Evolutionary conservation across 495 filamentous ascomycete species (phyloP), one percentile per base, ranked within the genome.

Genomic region (Neurospora cerealis): DNA sequence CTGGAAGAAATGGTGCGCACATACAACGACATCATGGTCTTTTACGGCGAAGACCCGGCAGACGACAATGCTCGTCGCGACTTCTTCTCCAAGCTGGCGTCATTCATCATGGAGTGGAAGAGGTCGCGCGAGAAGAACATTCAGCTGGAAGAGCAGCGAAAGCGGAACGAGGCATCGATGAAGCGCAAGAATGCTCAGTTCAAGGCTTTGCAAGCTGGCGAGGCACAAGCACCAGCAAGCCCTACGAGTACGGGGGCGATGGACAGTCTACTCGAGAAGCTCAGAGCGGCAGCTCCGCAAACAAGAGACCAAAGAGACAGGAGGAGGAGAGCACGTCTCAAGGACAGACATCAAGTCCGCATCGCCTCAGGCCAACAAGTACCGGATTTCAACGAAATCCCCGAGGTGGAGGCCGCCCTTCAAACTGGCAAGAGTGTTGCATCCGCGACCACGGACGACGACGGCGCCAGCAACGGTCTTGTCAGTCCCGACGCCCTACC

Each of bases 51-150:
- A 83, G 96, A 99, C 80, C 90, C 91, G 41, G 86, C 87, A 19
- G 96, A 99, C 80, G 96, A 99, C 40, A 96, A 93, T 80, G 93
- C 94, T n/a, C 89, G 95, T 72, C 88, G 96, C 74, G 95, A 97
- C 79, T 99, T 99, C 88, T 99, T 99, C 77, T 87, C 91, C 70
- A 98, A 98, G 85, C 88, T 99, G 77, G 94, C 94, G n/a, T 82
- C 87, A 28, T 99, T 99, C 85, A 89, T 99, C 75, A 83, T 85
- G 34, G 96, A 98, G 83, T 99, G 95, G 92, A 97, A 94, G 92
- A 94, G 92, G 89, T 96, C 93, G 60, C 89, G 90, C 71, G 91
- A 94, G 78, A 99, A 98, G 89, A 99, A 99, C 83, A 82, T 94
- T 28, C 79, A 86, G 42, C 80, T 95, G 73, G 96, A 99, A 83